These are phyloP conservation scores for Macrolepiota fuliginosa DNA, from an alignment of 768 basidiomycete species.

Conservation along the genomic window DNA sequence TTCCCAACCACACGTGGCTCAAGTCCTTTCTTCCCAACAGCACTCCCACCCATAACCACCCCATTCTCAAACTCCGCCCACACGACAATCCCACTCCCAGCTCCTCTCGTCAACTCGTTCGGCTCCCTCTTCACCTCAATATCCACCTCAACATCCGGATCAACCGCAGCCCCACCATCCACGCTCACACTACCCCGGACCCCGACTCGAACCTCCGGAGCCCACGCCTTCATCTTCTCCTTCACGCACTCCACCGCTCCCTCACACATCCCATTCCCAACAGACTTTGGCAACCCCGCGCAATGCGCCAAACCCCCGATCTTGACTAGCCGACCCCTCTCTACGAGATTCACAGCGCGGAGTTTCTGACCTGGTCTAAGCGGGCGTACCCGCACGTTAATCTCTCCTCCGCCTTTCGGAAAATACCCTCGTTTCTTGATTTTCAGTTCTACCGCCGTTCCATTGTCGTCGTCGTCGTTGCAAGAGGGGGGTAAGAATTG, in stretches of 20 bases:
- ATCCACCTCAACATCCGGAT: conserved; percentile 31
- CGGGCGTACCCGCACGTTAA: conserved; percentile 43
- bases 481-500: conserved; percentile 38
- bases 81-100: conserved; percentile 69
- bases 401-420: conserved; percentile 70
- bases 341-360: conserved; percentile 44
- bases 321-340: conserved; percentile 49
- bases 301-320: conserved; percentile 64
- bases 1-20: conserved; percentile 48
- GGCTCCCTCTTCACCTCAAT: conserved; percentile 41
- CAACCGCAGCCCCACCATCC: conserved; percentile 4
- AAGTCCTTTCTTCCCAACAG: conserved; percentile 53
- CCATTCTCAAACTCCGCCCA: conserved; percentile 74
- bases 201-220: neutral
- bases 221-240: conserved; percentile 27
- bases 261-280: conserved; percentile 55
- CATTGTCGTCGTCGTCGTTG: too few species aligned
- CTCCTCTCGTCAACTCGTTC: conserved; percentile 46
- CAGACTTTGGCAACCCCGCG: conserved; percentile 54
- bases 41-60: conserved; percentile 67
- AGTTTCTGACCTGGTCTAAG: conserved; percentile 37
- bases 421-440: conserved; percentile 65
- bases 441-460: conserved; percentile 32
- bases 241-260: conserved; percentile 49
- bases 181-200: neutral